phyloP scores from a whole-genome alignment of 352 stramenopile species.

The Thalassiosira livingstoniorum region DNA sequence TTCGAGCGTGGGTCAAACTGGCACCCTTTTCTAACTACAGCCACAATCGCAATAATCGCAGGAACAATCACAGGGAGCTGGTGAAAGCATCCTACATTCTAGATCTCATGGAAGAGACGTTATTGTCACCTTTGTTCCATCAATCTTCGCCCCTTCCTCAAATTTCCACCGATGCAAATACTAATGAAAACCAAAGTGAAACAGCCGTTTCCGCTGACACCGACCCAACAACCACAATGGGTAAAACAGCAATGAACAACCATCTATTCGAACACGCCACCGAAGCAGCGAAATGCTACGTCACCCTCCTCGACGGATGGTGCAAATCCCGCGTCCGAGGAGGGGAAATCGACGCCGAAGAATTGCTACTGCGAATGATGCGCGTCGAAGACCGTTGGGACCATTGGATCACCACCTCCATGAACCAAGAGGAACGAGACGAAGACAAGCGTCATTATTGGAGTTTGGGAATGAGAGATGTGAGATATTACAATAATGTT shows the following conservation, averaged over 20 bases:
- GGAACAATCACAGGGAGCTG: constrained; percentile 25
- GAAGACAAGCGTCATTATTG: background rate
- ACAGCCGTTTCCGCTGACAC: too few relatives aligned
- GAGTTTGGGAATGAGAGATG: background rate
- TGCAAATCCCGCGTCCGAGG: constrained; percentile 35
- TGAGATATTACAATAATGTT: constrained; percentile 55
- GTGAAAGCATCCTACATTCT: constrained; percentile 35
- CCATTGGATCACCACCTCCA: background rate
- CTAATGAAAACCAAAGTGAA: too few relatives aligned
- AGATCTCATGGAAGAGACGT: constrained; percentile 43
- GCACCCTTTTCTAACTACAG: too few relatives aligned
- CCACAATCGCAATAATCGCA: too few relatives aligned
- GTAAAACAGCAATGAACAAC: too few relatives aligned
- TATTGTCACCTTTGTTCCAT: background rate
- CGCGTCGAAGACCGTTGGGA: too few relatives aligned
- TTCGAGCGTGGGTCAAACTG: constrained; percentile 37
- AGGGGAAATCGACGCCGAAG: constrained; percentile 35
- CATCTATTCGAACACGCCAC: constrained; percentile 1
- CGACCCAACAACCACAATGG: too few relatives aligned
- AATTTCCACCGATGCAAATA: too few relatives aligned
- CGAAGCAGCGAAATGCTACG: constrained; percentile 42
- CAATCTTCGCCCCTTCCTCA: too few relatives aligned
- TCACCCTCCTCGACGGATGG: constrained; percentile 40
- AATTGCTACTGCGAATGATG: constrained; percentile 38
- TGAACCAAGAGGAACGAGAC: background rate